phyloP scores from a whole-genome alignment of 306 rosid genomes.

The Malus orientalis region DNA sequence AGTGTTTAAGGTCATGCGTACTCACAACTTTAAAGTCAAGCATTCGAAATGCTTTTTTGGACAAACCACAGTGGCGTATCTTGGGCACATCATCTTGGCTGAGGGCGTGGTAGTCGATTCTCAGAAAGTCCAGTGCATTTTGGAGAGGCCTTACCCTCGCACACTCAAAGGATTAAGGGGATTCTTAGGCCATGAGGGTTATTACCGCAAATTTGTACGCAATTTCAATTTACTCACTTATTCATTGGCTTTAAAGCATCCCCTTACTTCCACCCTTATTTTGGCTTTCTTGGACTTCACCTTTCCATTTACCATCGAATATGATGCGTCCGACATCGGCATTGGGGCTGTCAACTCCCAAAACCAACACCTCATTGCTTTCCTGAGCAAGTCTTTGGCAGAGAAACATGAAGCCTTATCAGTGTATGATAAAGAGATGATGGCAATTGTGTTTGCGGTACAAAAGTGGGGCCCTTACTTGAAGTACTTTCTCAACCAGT shows the following conservation, averaged over 20 bases:
- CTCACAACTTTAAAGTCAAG: background rate
- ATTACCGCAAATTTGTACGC: too few relatives aligned
- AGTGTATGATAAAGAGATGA: background rate
- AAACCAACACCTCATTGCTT: too few relatives aligned
- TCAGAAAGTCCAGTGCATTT: too few relatives aligned
- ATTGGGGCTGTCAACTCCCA: background rate
- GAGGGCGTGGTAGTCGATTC: too few relatives aligned
- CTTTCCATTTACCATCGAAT: background rate
- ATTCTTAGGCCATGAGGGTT: too few relatives aligned
- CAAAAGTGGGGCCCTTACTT: too few relatives aligned
- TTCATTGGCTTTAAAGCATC: accelerated
- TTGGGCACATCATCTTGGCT: too few relatives aligned
- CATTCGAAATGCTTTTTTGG: background rate
- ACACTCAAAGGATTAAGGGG: too few relatives aligned
- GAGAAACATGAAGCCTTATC: too few relatives aligned
- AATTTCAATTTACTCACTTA: too few relatives aligned
- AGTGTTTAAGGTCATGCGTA: accelerated
- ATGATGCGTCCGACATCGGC: accelerated
- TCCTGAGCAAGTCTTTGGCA: background rate
- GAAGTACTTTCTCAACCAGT: too few relatives aligned
- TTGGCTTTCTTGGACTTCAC: background rate
- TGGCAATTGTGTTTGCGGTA: background rate
- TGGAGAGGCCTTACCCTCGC: too few relatives aligned
- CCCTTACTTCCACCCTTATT: background rate
- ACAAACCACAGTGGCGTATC: background rate